Conservation (phyloP, 306 rosid species). For the Elaeagnus macrophylla region DNA sequence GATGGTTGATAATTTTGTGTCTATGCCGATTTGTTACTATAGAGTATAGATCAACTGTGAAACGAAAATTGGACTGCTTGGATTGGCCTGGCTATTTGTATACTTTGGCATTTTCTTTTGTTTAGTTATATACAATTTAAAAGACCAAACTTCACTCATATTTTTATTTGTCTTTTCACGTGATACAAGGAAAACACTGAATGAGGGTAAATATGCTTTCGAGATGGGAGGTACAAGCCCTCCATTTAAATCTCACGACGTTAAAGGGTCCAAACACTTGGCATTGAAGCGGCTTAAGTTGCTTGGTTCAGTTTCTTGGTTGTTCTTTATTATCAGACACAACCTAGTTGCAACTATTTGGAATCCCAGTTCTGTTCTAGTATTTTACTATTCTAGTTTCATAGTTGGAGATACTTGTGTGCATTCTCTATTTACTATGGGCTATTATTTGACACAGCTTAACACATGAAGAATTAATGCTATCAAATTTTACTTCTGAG, state of each 20-base stretch:
- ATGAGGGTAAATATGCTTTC: constrained; percentile 11
- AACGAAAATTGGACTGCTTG: constrained; percentile 5
- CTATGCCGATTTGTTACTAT: not conserved
- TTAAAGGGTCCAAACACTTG: no score
- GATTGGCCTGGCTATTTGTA: not conserved
- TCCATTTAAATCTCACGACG: no score
- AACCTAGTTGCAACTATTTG: no score
- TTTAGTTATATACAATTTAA: not conserved
- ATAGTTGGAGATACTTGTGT: no score
- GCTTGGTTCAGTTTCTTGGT: not conserved
- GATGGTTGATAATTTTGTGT: not conserved
- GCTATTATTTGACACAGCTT: no score
- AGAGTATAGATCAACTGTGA: not conserved
- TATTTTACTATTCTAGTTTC: no score
- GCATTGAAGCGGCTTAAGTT: not conserved
- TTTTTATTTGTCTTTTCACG: not conserved
- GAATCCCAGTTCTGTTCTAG: no score
- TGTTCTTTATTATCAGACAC: no score
- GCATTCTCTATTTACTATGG: no score
- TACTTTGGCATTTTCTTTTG: constrained; percentile 1
- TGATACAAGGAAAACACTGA: not conserved
- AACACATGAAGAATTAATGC: no score
- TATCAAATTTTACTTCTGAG: not conserved
- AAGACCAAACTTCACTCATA: not conserved
- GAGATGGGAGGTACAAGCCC: no score